These are phyloP conservation scores for Aspergillus mulundensis DNA, from an alignment of 495 filamentous ascomycete species.

Conservation along the genomic window DNA sequence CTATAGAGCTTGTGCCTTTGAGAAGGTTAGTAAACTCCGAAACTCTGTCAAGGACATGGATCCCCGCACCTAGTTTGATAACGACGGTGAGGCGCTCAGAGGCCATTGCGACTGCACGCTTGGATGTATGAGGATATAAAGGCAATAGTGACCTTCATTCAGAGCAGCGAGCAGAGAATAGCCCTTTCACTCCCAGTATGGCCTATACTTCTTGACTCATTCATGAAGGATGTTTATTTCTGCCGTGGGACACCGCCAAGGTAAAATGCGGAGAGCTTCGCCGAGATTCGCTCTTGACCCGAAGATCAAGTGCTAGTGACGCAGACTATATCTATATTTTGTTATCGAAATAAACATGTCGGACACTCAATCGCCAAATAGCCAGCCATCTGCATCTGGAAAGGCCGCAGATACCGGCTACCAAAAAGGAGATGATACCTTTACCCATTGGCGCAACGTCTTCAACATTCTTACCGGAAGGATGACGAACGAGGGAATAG, in stretches of 20 bases:
- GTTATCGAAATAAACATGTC: conserved; percentile 24
- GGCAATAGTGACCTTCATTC: not conserved
- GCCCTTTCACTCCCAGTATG: not conserved
- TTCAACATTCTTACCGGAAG: conserved; percentile 71
- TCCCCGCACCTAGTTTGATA: conserved; percentile 82
- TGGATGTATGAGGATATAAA: not conserved
- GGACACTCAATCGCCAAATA: conserved; percentile 27
- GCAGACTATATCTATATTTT: not conserved
- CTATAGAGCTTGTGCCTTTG: conserved; percentile 92
- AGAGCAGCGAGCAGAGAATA: not conserved
- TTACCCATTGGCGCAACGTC: conserved; percentile 69
- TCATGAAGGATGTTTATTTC: conserved; percentile 16
- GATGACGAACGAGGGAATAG: conserved; percentile 62
- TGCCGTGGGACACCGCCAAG: conserved; percentile 32
- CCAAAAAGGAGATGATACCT: conserved; percentile 56
- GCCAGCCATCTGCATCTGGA: conserved; percentile 17
- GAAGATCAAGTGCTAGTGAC: not conserved
- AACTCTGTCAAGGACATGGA: conserved; percentile 13
- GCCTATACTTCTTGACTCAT: conserved; percentile 10
- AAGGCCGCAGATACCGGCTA: conserved; percentile 37
- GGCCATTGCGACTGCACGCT: conserved; percentile 19
- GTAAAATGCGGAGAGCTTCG: conserved; percentile 25
- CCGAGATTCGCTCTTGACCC: conserved; percentile 15
- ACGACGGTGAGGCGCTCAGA: conserved; percentile 63
- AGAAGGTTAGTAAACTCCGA: conserved; percentile 15